Base-by-base conservation (phyloP, 257 asterid genomes). In the Datura wrightii region DNA sequence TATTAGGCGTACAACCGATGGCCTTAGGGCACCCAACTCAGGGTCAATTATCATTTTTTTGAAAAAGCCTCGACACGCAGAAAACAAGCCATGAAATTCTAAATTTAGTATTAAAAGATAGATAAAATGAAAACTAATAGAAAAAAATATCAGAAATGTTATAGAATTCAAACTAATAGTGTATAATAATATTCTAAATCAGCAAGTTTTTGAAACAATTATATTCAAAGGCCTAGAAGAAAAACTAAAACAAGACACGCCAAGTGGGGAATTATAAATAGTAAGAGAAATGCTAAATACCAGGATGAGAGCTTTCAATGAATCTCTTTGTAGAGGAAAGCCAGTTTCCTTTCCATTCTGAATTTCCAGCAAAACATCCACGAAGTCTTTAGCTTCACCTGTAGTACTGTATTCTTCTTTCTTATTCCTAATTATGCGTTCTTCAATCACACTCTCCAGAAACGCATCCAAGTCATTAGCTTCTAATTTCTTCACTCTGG, bases 291-390 rank as follows among this genome's bases (percentile, higher is more conserved):
- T 10, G 39, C 8, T 24, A 31, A 63, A 63, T 80, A 90, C 92
- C 91, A 88, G 56, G 36, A 90, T 13, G 6, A 90, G 18, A 72
- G 89, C 92, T 82, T 90, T 90, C 82, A 88, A 18, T 48, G 88
- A 84, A 63, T 62, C 88, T 56, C 90, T 88, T 11, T 84, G 88
- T 18, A 90, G 62, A 10, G 85, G 7, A 3, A 71, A 82, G 2
- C 88, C 85, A 3, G 85, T 69, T 18, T 39, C 41, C 0, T 85
- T 69, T 50, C 84, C 87, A 46, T 82, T 79, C 55, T 85, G 81
- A 70, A 90, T 82, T 58, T 81, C 52, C 1, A 90, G 79, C 67
- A 88, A 18, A 74, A 90, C 82, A 59, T 87, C 90, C 10, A 84
- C 50, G 39, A 88, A 88, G 8, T 87, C 85, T 72, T 86, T 67